Conservation (phyloP, 2,329 filamentous ascomycete genomes). For the Fusarium azukiicola region DNA sequence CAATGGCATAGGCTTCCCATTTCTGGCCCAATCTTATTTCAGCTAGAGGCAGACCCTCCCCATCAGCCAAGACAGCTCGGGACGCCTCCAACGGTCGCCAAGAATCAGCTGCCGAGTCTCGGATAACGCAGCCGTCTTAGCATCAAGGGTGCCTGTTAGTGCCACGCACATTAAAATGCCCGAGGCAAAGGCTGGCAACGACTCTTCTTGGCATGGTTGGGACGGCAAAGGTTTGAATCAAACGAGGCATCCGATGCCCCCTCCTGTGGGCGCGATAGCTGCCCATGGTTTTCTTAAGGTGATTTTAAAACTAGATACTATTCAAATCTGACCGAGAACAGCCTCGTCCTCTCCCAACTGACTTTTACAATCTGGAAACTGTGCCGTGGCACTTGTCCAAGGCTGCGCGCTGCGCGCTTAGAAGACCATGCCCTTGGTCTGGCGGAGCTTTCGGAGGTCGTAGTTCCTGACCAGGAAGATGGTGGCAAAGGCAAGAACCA, state of each 20-base stretch:
- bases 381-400: neutral
- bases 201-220: constrained; percentile 5
- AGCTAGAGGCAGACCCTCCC: neutral
- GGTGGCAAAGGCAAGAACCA: constrained; percentile 60
- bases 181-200: constrained; percentile 1
- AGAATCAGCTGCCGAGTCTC: neutral
- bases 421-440: constrained; percentile 74
- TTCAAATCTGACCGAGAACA: constrained; percentile 7
- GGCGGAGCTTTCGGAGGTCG: constrained; percentile 70
- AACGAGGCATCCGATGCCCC: neutral
- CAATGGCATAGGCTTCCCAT: neutral
- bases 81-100: neutral
- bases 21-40: neutral
- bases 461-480: constrained; percentile 72
- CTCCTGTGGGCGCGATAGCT: neutral
- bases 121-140: neutral
- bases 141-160: constrained; percentile 10
- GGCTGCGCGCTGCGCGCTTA: constrained; percentile 52
- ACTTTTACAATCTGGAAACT: constrained; percentile 14
- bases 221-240: neutral
- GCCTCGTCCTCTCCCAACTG: constrained; percentile 27
- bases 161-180: constrained; percentile 6
- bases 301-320: constrained; percentile 27
- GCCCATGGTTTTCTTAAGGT: constrained; percentile 9
- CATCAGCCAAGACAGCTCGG: neutral